These are phyloP conservation scores for Pseudoperonospora humuli DNA, from an alignment of 352 stramenopile genomes.

Conservation along the genomic window DNA sequence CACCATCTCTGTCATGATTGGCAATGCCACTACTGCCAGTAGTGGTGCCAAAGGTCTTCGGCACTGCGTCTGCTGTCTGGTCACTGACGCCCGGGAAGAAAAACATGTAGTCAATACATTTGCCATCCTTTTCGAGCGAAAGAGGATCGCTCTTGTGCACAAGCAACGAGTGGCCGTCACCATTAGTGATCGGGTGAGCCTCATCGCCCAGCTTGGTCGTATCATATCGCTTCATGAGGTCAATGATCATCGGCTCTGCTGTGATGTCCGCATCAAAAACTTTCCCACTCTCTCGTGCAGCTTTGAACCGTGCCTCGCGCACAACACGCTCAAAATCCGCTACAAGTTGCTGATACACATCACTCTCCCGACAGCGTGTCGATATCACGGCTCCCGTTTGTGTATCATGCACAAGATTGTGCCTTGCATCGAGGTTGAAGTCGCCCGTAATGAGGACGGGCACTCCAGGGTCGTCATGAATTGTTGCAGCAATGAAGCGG, in stretches of 20 bases:
- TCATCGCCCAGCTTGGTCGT: constrained; percentile 38
- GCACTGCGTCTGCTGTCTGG: constrained; percentile 1
- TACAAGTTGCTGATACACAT: constrained; percentile 53
- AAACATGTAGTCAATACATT: constrained; percentile 86
- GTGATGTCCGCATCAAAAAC: constrained; percentile 6
- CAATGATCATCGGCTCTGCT: constrained; percentile 23
- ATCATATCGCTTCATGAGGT: constrained; percentile 68
- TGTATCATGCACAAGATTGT: constrained; percentile 48
- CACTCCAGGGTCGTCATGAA: constrained; percentile 39
- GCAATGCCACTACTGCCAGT: constrained; percentile 7
- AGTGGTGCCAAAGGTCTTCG: constrained; percentile 4
- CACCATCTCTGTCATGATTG: constrained; percentile 2
- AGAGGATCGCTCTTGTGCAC: constrained; percentile 38
- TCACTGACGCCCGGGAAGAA: constrained; percentile 41
- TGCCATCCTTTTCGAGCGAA: constrained; percentile 50
- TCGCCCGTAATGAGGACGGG: constrained; percentile 69
- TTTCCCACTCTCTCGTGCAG: constrained; percentile 9
- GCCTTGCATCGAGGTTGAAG: constrained; percentile 75
- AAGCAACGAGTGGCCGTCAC: constrained; percentile 62
- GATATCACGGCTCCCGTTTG: constrained; percentile 16
- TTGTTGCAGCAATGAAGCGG: constrained; percentile 41
- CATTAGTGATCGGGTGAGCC: constrained; percentile 71
- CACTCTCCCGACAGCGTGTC: constrained; percentile 46
- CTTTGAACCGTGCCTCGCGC: constrained; percentile 18
- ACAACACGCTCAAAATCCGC: constrained; percentile 38